Base-by-base conservation (phyloP, 106 monocot species). In the Allium sativum region DNA sequence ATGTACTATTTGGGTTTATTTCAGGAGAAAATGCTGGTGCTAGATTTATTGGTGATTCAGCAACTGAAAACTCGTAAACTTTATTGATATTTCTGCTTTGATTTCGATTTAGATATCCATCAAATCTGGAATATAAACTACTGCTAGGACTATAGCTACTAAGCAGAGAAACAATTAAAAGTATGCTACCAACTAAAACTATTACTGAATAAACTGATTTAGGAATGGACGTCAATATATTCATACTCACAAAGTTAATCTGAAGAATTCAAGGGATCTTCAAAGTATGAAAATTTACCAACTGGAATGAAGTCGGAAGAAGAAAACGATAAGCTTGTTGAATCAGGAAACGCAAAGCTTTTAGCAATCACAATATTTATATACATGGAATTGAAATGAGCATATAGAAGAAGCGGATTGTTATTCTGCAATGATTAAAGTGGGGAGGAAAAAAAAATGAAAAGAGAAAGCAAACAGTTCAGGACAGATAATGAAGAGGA, bases 121-220 rank as follows among this genome's bases (percentile, higher is more conserved):
- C 48, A 48, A 62, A 20, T 13, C 15, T 45, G 0, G 12, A 19
- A 48, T 13, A 46, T 13, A 48, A 19, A 48, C 47, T n/a, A n/a
- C n/a, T 20, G 48, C 19, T 20, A 14, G 62, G 62, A 12, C 15
- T 48, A 21, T 47, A 46, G 47, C 21, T 48, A 45, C 45, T 21
- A 16, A 48, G 6, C 16, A 62, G 18, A 48, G 47, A 62, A 21
- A 47, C 62, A 62, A 62, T 47, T 21, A 62, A 48, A 62, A 46
- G 6, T 62, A 48, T 62, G 62, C 62, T n/a, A 21, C 62, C 62
- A 18, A 62, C 17, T 47, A 47, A 62, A 48, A 62, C 12, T 42
- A 21, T 42, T 21, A 62, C 5, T 5, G 48, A 62, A 1, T 11
- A 62, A 48, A 62, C 22, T 7, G 47, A 62, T 48, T 47, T 8